Percentiles rank a stretch among this genome's conserved stretches.
Evolutionary conservation across 768 basidiomycete genomes (phyloP).

Genomic region (Galerina sulciceps): DNA sequence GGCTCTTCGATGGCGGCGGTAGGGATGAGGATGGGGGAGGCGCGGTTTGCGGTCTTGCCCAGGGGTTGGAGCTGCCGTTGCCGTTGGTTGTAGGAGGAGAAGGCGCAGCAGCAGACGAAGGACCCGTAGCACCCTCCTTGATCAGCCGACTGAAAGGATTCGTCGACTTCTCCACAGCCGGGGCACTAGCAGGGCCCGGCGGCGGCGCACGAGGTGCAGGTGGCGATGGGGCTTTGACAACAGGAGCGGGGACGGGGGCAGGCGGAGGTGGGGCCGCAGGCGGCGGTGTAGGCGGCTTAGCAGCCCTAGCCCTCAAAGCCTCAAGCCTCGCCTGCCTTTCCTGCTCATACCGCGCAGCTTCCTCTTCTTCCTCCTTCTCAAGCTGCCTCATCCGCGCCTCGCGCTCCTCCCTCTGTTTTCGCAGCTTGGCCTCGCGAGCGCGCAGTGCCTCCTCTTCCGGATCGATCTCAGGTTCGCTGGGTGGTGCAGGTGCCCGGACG

Average conservation of each 20-base stretch:
- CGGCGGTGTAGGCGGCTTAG: constrained; percentile 38
- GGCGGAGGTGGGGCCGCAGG: constrained; percentile 39
- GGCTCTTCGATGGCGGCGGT: constrained; percentile 51
- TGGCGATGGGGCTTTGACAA: constrained; percentile 30
- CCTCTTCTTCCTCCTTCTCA: constrained; percentile 59
- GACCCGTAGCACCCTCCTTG: constrained; percentile 42
- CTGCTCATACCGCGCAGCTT: constrained; percentile 54
- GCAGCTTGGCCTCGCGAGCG: constrained; percentile 71
- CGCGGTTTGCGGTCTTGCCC: constrained; percentile 43
- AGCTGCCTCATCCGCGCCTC: constrained; percentile 49
- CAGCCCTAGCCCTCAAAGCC: constrained; percentile 34
- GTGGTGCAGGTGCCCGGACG: constrained; percentile 26
- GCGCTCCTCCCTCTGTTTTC: constrained; percentile 75
- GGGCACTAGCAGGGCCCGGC: neutral
- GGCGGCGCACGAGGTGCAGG: constrained; percentile 21
- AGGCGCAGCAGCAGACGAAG: constrained; percentile 33
- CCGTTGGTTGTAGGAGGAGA: constrained; percentile 28
- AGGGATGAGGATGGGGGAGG: constrained; percentile 40
- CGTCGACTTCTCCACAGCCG: constrained; percentile 52
- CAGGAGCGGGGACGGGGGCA: constrained; percentile 26
- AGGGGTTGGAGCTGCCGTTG: constrained; percentile 72
- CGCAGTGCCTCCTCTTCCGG: constrained; percentile 76
- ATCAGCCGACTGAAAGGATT: constrained; percentile 83
- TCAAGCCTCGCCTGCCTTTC: constrained; percentile 40
- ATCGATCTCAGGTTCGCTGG: constrained; percentile 57